Evolutionary conservation across 2,329 filamentous ascomycete species (phyloP), one percentile per base, ranked within the genome.

Genomic region (Penicillium vulpinum): DNA sequence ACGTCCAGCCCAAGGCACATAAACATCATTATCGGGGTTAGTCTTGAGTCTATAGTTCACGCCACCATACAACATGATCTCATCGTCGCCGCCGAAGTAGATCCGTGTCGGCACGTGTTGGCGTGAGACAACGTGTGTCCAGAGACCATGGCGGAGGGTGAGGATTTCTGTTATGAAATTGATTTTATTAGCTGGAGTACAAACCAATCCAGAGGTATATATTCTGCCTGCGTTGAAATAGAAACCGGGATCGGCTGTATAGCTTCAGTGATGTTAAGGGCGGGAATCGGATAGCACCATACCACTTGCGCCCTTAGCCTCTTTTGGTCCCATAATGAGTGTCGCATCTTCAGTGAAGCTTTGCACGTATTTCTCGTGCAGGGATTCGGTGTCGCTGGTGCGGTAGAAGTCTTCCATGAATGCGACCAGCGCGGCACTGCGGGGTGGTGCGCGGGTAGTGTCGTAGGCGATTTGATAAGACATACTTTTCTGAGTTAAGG

Each of bases 61-160:
- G 3, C 65, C 71, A 16, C 73, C 73, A 38, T 74, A 69, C 8
- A 75, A 65, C 73, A 75, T 75, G 46, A 75, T 63, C 60, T 75
- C 72, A 44, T 71, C 56, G 8, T 68, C 59, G 7, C 62, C 68
- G 22, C 70, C 63, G 52, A 75, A 75, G 43, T 65, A 75, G 49
- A 74, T 63, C 16, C 63, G 67, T 8, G 56, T 46, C 0, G 72
- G 69, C 3, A 56, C 59, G 52, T 75, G 73, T 52, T 64, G 65
- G n/a, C 73, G 71, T 7, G 66, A 63, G 2, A 66, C 64, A 22
- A 75, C 71, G 45, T 73, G 69, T 21, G 71, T 70, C 73, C 73
- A 75, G 41, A 75, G 66, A 1, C 67, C 65, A 31, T 73, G 71
- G 45, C 73, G 70, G 29, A 75, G 62, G 26, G 62, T 33, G 2